Conservation (phyloP, 352 stramenopile species). For the Lagenidium giganteum region DNA sequence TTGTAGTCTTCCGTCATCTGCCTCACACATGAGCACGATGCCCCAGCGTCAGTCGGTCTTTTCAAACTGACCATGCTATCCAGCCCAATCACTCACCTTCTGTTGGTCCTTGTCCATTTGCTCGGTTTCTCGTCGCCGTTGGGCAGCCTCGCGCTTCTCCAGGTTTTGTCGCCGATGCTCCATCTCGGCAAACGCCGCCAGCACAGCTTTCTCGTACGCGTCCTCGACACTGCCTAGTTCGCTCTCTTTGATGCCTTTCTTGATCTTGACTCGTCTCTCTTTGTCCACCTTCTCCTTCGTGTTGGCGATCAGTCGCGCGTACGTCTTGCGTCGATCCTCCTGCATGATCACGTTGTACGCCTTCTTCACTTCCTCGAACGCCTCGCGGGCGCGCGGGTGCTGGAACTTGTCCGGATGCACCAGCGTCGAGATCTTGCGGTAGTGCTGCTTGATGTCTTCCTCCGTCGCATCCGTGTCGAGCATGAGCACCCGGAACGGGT, state of each 20-base stretch:
- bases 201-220: slow-evolving; percentile 65
- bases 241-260: slow-evolving; percentile 76
- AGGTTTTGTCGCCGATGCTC: slow-evolving; percentile 75
- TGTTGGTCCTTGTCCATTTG: slow-evolving; percentile 72
- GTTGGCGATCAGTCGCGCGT: slow-evolving; percentile 75
- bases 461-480: slow-evolving; percentile 79
- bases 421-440: slow-evolving; percentile 86
- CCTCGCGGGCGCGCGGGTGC: slow-evolving; percentile 65
- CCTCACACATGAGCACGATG: background rate
- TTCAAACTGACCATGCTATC: no score
- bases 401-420: slow-evolving; percentile 86
- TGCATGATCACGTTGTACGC: slow-evolving; percentile 81
- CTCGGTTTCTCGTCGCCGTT: slow-evolving; percentile 65
- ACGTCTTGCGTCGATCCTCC: slow-evolving; percentile 79
- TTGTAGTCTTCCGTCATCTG: slow-evolving; percentile 55
- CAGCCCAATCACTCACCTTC: slow-evolving; percentile 32
- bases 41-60: background rate
- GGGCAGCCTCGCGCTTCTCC: slow-evolving; percentile 60
- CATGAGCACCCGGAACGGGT: slow-evolving; percentile 86
- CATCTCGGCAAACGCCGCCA: slow-evolving; percentile 82
- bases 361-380: slow-evolving; percentile 89
- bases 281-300: slow-evolving; percentile 62
- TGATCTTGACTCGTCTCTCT: slow-evolving; percentile 64
- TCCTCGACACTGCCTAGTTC: slow-evolving; percentile 60
- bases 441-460: slow-evolving; percentile 90